Base-by-base conservation (phyloP, 2,329 filamentous ascomycete genomes). In the Myriosclerotinia duriaeana region DNA sequence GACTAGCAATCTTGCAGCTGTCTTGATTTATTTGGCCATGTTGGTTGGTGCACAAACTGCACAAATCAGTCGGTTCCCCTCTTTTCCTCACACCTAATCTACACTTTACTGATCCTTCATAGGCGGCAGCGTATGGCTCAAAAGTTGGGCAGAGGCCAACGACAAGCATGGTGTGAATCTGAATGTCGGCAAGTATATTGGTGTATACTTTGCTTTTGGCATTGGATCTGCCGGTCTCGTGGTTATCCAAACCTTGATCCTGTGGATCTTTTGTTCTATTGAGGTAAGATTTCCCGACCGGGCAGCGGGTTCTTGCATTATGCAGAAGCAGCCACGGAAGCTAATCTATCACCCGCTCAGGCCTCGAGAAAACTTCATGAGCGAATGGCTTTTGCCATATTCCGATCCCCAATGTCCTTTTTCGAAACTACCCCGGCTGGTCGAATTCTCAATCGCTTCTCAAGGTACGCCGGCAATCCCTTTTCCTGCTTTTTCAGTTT, bases 181-280 rank as follows among this genome's bases (percentile, higher is more conserved):
- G 11, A 75, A 93, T 48, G 85, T 96, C 67, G 93, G 90, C 72
- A 96, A 92, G 78, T 99, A 93, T 76, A 91, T 99, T 75, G 92
- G 94, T 67, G 87, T 99, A 71, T 99, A 99, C 80, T 95, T 99
- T 79, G 92, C 90, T 20, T 91, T 99, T 78, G 96, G 95, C 58
- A 85, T 99, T 62, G 94, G 94, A 42, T 89, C 91, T 36, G 90
- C 95, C 52, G 84, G 86, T 53, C 82, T 99, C 70, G 94, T 96
- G 3, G 92, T 98, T 53, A 76, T 96, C 40, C 95, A 98, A 79
- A 98, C 94, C 7, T 81, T 99, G 72, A 93, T 99, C 70, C 83
- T 99, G 38, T 99, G 95, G 95, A 98, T 99, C 71, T 98, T 99
- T 81, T 99, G 96, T 80, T 98, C 95, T 5, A 99, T 99, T 70